Evolutionary conservation across 495 filamentous ascomycete genomes (phyloP), one percentile per base, ranked within the genome.

Genomic region (Lasiosphaeris hirsuta): DNA sequence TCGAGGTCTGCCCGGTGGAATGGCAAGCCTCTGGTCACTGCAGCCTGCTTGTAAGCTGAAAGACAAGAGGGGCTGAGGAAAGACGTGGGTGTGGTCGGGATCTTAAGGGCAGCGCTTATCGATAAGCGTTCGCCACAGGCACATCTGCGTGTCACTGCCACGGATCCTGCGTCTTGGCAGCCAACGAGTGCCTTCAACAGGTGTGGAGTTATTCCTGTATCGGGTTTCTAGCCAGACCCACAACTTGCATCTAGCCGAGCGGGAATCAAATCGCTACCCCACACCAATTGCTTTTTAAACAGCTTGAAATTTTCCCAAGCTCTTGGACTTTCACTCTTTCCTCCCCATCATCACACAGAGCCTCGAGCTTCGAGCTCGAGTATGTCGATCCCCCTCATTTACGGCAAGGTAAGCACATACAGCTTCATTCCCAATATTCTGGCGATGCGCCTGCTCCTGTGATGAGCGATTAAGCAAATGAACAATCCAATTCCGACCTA

Each of bases 401-500:
- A 33, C 62, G 54, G 62, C 63, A 68, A 68, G 65, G 69, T 76
- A 76, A 69, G 80, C 68, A 50, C 60, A 62, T 66, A 73, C 35
- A 42, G n/a, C 39, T 72, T 74, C 72, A 69, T 64, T 54, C 46
- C 60, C 61, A 59, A 53, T 58, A 40, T 57, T 51, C 54, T 19
- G 52, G 36, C 50, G 49, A 33, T 54, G 23, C 33, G 46, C 60
- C 50, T 65, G 60, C 66, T 66, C 48, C 65, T 60, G 19, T 86
- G 78, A 81, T 74, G 75, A 78, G 69, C 71, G 23, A 30, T 30
- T 30, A 63, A 80, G 70, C 69, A 61, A 71, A 41, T 41, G 84
- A 89, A 89, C 85, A 90, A 90, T 90, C 87, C 86, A 90, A 89
- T 70, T 85, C 88, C 84, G 85, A 92, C 75, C 71, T 83, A 70